A percentile compares a stretch with the other conserved stretches of the same genome.
Conservation (phyloP, 352 stramenopile genomes). For the Pythium dissotocum region DNA sequence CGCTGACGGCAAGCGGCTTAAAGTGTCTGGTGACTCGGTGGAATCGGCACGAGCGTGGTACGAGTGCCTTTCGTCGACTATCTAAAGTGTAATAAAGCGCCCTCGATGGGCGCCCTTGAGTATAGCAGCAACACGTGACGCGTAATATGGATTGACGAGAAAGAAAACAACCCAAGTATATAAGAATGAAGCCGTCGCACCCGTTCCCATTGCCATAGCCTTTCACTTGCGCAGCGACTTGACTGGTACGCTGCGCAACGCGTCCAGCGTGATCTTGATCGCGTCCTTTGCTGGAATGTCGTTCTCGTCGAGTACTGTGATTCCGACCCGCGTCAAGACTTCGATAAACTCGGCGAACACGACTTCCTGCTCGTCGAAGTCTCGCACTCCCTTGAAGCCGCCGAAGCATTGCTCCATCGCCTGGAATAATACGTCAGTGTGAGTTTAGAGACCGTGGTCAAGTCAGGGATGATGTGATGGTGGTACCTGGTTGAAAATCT, state of each 20-base stretch:
- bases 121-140: background rate
- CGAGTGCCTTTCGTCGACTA: conserved; percentile 48
- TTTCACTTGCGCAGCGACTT: conserved; percentile 40
- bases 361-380: conserved; percentile 42
- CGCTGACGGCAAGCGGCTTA: conserved; percentile 54
- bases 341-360: conserved; percentile 82
- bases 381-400: conserved; percentile 38
- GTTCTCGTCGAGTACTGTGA: conserved; percentile 60
- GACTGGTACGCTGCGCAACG: conserved; percentile 56
- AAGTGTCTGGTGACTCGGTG: conserved; percentile 72
- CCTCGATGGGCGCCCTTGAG: background rate
- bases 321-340: conserved; percentile 59
- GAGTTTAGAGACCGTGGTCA: background rate
- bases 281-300: conserved; percentile 60
- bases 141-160: background rate
- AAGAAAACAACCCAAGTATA: conserved; percentile 14
- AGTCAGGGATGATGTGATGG: background rate
- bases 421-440: background rate
- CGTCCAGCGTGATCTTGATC: conserved; percentile 78
- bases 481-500: conserved; percentile 48
- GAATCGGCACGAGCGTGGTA: conserved; percentile 74
- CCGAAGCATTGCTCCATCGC: conserved; percentile 68
- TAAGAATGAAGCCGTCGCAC: conserved; percentile 12
- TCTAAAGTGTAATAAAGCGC: conserved; percentile 2
- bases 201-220: background rate